phyloP scores from a whole-genome alignment of 2,329 filamentous ascomycete genomes.

The Fusarium papillatum region DNA sequence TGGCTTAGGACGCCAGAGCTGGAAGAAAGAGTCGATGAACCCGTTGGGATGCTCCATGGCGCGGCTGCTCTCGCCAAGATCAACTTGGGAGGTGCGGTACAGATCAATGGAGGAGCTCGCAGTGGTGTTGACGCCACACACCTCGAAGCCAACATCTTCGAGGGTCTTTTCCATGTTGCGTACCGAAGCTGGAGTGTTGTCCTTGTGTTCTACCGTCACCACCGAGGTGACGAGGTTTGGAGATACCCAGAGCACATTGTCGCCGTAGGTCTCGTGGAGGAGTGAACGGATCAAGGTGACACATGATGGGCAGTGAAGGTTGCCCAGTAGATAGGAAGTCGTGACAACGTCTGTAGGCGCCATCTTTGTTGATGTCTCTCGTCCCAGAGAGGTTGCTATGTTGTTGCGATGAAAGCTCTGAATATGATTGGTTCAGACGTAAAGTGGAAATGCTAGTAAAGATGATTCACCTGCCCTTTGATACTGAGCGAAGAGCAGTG shows the following conservation, averaged over 20 bases:
- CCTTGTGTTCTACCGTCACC: slow-evolving; percentile 70
- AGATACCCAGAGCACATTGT: slow-evolving; percentile 70
- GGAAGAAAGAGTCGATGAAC: slow-evolving; percentile 48
- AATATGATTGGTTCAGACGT: background rate
- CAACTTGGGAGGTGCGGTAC: slow-evolving; percentile 36
- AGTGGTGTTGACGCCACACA: slow-evolving; percentile 62
- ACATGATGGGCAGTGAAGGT: slow-evolving; percentile 85
- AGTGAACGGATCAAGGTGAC: slow-evolving; percentile 74
- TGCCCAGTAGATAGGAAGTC: slow-evolving; percentile 76
- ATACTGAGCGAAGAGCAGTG: background rate
- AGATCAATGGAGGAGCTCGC: slow-evolving; percentile 47
- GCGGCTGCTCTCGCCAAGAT: slow-evolving; percentile 41
- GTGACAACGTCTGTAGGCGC: slow-evolving; percentile 52
- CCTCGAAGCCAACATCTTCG: slow-evolving; percentile 70
- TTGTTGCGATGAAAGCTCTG: slow-evolving; percentile 4
- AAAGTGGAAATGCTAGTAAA: slow-evolving; percentile 13
- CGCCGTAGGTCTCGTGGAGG: slow-evolving; percentile 61
- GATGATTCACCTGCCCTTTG: slow-evolving; percentile 1
- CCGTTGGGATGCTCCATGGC: slow-evolving; percentile 34
- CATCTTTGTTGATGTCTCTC: slow-evolving; percentile 41
- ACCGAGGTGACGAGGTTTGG: slow-evolving; percentile 80
- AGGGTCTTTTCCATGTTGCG: slow-evolving; percentile 62
- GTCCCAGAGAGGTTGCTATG: background rate
- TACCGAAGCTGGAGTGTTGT: slow-evolving; percentile 56
- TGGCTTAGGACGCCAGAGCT: slow-evolving; percentile 45